A percentile compares a stretch with the other conserved stretches of the same genome.
Conservation (phyloP, 768 basidiomycete species). For the Boletus vermiculosoides region DNA sequence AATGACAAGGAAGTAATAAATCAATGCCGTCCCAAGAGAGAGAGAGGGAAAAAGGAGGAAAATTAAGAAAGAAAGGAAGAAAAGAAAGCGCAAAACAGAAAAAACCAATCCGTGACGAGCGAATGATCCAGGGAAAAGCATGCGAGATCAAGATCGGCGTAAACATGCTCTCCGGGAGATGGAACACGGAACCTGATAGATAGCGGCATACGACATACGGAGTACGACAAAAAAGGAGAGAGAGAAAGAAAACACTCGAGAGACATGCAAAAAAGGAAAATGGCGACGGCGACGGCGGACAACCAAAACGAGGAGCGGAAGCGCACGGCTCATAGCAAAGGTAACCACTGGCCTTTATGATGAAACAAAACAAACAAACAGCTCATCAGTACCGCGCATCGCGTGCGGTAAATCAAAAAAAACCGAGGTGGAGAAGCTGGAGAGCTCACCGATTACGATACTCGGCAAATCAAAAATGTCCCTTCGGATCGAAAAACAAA, state of each 20-base stretch:
- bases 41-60: no score
- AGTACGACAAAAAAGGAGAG: not conserved
- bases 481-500: slow-evolving; percentile 93
- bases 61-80: no score
- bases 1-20: not conserved
- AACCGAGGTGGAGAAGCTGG: not conserved
- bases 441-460: slow-evolving; percentile 72
- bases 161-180: not conserved
- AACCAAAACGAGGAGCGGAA: not conserved
- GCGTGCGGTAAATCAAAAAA: not conserved
- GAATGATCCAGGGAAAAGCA: slow-evolving; percentile 1
- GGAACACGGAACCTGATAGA: slow-evolving; percentile 3
- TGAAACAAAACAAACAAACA: not conserved
- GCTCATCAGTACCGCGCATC: not conserved
- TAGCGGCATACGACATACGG: slow-evolving; percentile 15
- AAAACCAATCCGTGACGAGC: not conserved
- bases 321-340: slow-evolving; percentile 52
- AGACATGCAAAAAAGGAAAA: not conserved
- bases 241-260: not conserved
- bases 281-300: not conserved
- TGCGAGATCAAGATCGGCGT: not conserved
- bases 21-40: not conserved
- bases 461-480: slow-evolving; percentile 91
- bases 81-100: not conserved
- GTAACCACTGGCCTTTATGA: slow-evolving; percentile 78